Evolutionary conservation across 257 asterid species (phyloP).

Genomic region (Hygrophila difformis): DNA sequence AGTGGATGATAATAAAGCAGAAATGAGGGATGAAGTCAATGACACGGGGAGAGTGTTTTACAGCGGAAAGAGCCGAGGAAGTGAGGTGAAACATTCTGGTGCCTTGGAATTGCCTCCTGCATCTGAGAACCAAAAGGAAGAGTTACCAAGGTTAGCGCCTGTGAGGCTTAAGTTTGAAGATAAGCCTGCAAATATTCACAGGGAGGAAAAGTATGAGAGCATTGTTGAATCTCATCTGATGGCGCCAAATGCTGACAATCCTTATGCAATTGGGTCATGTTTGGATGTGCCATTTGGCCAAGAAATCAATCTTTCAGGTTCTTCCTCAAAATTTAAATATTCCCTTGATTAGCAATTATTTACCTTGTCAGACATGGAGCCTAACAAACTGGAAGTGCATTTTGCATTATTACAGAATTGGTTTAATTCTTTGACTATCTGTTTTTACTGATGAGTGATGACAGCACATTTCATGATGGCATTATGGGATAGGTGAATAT

Average conservation of each 20-base stretch:
- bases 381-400: background rate
- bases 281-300: conserved; percentile 95
- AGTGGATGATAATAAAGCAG: conserved; percentile 42
- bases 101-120: conserved; percentile 40
- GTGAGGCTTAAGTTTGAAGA: conserved; percentile 87
- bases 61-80: conserved; percentile 56
- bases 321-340: conserved; percentile 17
- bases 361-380: background rate
- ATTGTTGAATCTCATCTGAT: conserved; percentile 57
- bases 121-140: conserved; percentile 69
- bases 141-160: conserved; percentile 84
- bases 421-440: background rate
- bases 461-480: no score
- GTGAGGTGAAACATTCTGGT: conserved; percentile 39
- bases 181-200: conserved; percentile 61
- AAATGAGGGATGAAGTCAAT: conserved; percentile 77
- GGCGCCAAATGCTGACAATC: conserved; percentile 48
- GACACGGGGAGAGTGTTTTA: conserved; percentile 78
- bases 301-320: conserved; percentile 71
- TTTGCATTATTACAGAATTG: background rate
- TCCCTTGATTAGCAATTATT: background rate
- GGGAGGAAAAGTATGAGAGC: conserved; percentile 89
- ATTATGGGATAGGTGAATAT: no score
- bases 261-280: conserved; percentile 81
- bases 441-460: background rate